Conservation (phyloP, 1,139 yeast species). For the Komagataea norvegica region DNA sequence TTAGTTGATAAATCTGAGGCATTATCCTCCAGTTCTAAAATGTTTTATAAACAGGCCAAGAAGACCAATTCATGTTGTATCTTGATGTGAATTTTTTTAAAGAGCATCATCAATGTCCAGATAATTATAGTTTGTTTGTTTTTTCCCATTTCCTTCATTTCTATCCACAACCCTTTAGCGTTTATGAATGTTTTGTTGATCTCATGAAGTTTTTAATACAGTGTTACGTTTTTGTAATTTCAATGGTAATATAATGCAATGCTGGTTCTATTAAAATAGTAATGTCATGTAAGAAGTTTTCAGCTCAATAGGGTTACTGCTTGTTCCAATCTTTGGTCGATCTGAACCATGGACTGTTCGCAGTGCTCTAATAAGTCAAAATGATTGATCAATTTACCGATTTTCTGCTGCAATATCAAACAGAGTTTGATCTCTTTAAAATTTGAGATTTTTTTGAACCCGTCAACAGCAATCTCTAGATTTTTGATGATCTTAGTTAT, state of each 20-base stretch:
- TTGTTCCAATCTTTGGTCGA: slow-evolving; percentile 19
- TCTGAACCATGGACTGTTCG: slow-evolving; percentile 29
- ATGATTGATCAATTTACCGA: slow-evolving; percentile 27
- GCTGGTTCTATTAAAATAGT: no score
- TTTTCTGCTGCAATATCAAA: slow-evolving; percentile 24
- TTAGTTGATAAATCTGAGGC: slow-evolving; percentile 95
- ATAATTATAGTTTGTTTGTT: no score
- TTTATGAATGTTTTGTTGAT: neutral
- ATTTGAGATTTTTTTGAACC: slow-evolving; percentile 37
- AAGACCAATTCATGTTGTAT: slow-evolving; percentile 96
- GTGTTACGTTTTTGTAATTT: neutral
- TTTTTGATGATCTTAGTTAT: slow-evolving; percentile 31
- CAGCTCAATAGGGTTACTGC: slow-evolving; percentile 3
- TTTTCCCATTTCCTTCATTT: neutral
- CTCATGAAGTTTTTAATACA: slow-evolving; percentile 1
- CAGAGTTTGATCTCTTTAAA: slow-evolving; percentile 35
- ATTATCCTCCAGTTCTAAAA: slow-evolving; percentile 77
- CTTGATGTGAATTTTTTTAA: slow-evolving; percentile 59
- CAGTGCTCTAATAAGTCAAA: slow-evolving; percentile 37
- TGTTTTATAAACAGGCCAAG: slow-evolving; percentile 96
- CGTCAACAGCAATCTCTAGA: slow-evolving; percentile 40
- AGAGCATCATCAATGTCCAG: no score
- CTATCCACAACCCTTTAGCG: no score
- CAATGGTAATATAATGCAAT: no score
- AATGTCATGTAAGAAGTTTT: neutral